phyloP scores from a whole-genome alignment of 1,284 basidiomycete species.

The Pascua guehoae region DNA sequence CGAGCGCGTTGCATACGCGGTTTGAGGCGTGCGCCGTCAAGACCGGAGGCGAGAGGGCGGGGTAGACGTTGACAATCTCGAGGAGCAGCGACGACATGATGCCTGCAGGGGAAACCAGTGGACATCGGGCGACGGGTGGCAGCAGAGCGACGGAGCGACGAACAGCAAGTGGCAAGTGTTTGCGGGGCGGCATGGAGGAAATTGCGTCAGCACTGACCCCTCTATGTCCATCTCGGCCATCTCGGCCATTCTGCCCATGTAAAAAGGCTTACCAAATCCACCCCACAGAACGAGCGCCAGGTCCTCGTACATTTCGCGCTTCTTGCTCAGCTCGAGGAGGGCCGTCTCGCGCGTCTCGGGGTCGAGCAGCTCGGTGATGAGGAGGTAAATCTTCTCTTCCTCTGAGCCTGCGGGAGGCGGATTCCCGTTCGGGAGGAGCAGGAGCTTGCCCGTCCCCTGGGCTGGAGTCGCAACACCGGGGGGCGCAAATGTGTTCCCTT shows the following conservation, averaged over 20 bases:
- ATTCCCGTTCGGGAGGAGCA: constrained; percentile 46
- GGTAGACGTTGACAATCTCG: constrained; percentile 98
- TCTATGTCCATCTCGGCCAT: background rate
- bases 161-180: too few relatives aligned
- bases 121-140: too few relatives aligned
- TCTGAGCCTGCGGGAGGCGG: constrained; percentile 46
- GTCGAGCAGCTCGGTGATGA: constrained; percentile 54
- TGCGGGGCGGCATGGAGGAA: too few relatives aligned
- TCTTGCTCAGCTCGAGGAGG: constrained; percentile 94
- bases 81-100: constrained; percentile 98
- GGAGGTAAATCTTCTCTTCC: constrained; percentile 55
- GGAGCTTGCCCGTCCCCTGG: constrained; percentile 35
- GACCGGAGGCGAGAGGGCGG: constrained; percentile 89
- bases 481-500: background rate
- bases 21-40: constrained; percentile 98
- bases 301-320: constrained; percentile 98
- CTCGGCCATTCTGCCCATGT: too few relatives aligned
- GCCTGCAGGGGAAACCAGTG: constrained; percentile 54
- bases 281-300: constrained; percentile 98
- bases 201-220: too few relatives aligned
- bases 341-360: constrained; percentile 73
- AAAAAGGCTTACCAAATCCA: constrained; percentile 75
- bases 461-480: background rate
- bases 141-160: too few relatives aligned
- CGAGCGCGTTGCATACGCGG: constrained; percentile 97